phyloP scores from a whole-genome alignment of 1,284 basidiomycete genomes.

The Trametes polyzona region DNA sequence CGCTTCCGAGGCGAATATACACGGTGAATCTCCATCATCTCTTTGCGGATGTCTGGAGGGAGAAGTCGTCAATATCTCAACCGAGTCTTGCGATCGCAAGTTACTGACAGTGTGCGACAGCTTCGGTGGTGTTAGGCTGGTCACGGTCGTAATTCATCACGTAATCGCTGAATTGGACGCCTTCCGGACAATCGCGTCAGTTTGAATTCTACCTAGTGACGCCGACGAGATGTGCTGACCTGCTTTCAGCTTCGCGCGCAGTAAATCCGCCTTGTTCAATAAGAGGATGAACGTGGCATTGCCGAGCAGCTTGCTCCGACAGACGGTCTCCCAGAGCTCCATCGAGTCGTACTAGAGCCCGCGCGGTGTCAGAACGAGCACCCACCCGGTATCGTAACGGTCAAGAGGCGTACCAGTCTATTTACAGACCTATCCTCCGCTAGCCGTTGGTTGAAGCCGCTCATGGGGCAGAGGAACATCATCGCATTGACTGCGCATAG shows the following conservation, averaged over 20 bases:
- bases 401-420: slow-evolving; percentile 47
- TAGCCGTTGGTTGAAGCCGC: slow-evolving; percentile 63
- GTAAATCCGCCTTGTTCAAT: slow-evolving; percentile 65
- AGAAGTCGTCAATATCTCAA: background rate
- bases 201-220: no score
- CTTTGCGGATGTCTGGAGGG: slow-evolving; percentile 50
- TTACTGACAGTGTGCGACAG: slow-evolving; percentile 55
- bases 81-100: no score
- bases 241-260: slow-evolving; percentile 53
- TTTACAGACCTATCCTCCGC: slow-evolving; percentile 58
- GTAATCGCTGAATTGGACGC: slow-evolving; percentile 56
- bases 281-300: slow-evolving; percentile 58
- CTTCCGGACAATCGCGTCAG: slow-evolving; percentile 15
- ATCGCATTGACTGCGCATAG: slow-evolving; percentile 51
- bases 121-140: slow-evolving; percentile 53
- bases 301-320: slow-evolving; percentile 55
- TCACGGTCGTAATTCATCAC: slow-evolving; percentile 52
- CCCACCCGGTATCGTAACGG: background rate
- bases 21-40: slow-evolving; percentile 54
- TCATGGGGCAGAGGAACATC: slow-evolving; percentile 65
- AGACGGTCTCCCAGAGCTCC: slow-evolving; percentile 60
- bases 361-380: background rate
- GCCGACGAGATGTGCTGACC: slow-evolving; percentile 26
- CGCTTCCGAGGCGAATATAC: slow-evolving; percentile 49
- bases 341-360: slow-evolving; percentile 52